phyloP scores from a whole-genome alignment of 2,329 filamentous ascomycete genomes.

The Pestalotiopsis sp. region DNA sequence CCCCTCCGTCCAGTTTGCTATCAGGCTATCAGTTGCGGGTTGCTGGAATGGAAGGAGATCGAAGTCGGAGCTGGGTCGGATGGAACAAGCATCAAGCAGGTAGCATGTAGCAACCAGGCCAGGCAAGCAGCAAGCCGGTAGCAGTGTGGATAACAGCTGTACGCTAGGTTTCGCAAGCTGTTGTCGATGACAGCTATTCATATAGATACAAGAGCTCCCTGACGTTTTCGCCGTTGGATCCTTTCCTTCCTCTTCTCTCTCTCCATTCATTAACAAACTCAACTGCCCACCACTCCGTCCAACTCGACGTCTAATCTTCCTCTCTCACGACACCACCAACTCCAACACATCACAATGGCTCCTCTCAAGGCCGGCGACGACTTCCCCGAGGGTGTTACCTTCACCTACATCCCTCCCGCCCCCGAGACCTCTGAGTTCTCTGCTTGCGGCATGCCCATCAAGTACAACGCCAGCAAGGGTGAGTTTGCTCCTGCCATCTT shows the following conservation, averaged over 20 bases:
- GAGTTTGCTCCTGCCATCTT: conserved; percentile 23
- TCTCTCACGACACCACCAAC: conserved; percentile 4
- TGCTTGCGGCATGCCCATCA: conserved; percentile 76
- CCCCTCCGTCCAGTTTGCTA: conserved; percentile 1
- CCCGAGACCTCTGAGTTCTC: conserved; percentile 70
- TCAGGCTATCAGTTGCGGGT: neutral
- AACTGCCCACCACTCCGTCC: neutral
- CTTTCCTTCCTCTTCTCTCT: neutral
- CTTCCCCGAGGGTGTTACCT: conserved; percentile 81
- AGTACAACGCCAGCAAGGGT: conserved; percentile 80
- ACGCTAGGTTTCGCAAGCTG: neutral
- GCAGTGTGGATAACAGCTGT: too few relatives aligned
- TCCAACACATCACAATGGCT: conserved; percentile 38
- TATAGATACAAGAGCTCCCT: neutral
- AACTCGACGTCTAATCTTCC: neutral
- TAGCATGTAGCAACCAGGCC: neutral
- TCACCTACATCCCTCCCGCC: conserved; percentile 82
- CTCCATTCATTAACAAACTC: neutral
- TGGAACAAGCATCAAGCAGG: neutral
- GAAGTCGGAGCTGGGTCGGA: conserved; percentile 11
- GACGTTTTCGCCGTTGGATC: neutral
- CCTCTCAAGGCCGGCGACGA: conserved; percentile 78
- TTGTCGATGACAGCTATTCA: neutral
- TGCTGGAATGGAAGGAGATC: neutral
- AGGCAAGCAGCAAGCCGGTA: neutral